Percentiles rank a stretch among this genome's conserved stretches.
Evolutionary conservation across 2,329 filamentous ascomycete genomes (phyloP).

Genomic region (Colletotrichum viniferum): DNA sequence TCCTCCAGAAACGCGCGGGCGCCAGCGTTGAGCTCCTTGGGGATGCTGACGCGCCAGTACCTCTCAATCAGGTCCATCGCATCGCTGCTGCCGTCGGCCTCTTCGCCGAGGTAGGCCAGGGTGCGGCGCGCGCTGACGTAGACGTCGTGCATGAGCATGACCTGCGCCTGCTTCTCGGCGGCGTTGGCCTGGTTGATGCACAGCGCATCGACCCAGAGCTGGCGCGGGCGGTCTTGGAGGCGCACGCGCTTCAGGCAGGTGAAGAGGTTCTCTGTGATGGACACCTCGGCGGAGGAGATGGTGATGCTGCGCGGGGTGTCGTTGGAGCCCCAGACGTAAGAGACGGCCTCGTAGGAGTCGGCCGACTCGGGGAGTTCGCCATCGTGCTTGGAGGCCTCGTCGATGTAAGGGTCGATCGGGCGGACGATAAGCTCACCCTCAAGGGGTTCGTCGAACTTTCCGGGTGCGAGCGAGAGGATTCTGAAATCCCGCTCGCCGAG

Average conservation of each 20-base stretch:
- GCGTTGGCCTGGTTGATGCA: slow-evolving; percentile 25
- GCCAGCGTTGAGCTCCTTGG: slow-evolving; percentile 10
- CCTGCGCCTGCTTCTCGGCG: slow-evolving; percentile 19
- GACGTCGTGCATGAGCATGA: slow-evolving; percentile 19
- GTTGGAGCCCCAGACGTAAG: slow-evolving; percentile 20
- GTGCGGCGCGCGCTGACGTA: slow-evolving; percentile 27
- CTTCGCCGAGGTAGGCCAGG: slow-evolving; percentile 32
- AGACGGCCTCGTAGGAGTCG: slow-evolving; percentile 20
- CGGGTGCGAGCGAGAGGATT: slow-evolving; percentile 1
- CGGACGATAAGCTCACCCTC: background rate
- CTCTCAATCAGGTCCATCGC: slow-evolving; percentile 13
- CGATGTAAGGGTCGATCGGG: slow-evolving; percentile 10
- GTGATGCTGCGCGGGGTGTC: slow-evolving; percentile 8
- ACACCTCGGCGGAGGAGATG: background rate
- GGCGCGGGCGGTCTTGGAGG: background rate
- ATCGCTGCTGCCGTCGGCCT: slow-evolving; percentile 13
- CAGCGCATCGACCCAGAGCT: slow-evolving; percentile 25
- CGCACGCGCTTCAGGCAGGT: slow-evolving; percentile 16
- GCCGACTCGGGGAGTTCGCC: background rate
- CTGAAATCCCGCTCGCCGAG: slow-evolving; percentile 17
- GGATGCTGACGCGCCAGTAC: slow-evolving; percentile 14
- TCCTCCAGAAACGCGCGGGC: slow-evolving; percentile 11
- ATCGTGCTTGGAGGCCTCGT: slow-evolving; percentile 7
- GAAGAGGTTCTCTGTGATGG: slow-evolving; percentile 15
- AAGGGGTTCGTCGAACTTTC: slow-evolving; percentile 2